A percentile compares a stretch with the other conserved stretches of the same genome.
Conservation (phyloP, 768 basidiomycete genomes). For the Hypholoma fasciculare region DNA sequence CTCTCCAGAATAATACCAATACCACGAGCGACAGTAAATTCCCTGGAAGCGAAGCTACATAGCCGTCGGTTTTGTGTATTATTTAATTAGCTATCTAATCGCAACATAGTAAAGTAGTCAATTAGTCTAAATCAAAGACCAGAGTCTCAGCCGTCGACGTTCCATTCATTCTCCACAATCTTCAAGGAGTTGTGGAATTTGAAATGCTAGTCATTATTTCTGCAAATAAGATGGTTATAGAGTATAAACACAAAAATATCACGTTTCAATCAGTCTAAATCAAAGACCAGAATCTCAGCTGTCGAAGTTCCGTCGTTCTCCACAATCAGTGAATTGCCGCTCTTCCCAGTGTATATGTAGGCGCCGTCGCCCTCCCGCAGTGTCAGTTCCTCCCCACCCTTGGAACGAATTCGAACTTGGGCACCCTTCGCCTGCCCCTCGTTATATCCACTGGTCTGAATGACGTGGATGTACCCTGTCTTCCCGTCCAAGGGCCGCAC, state of each 20-base stretch:
- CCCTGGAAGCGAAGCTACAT: no score
- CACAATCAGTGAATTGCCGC: constrained; percentile 40
- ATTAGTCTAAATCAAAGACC: constrained; percentile 73
- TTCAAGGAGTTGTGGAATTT: no score
- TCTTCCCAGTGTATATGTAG: constrained; percentile 58
- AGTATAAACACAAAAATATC: background rate
- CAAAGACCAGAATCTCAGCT: constrained; percentile 84
- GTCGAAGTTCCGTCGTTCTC: constrained; percentile 65
- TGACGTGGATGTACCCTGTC: constrained; percentile 83
- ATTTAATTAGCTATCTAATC: no score
- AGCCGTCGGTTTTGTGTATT: no score
- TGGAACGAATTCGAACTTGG: constrained; percentile 47
- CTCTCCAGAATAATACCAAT: no score
- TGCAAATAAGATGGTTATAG: constrained; percentile 47
- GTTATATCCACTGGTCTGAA: constrained; percentile 86
- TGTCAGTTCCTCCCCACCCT: constrained; percentile 43
- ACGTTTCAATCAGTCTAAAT: constrained; percentile 48
- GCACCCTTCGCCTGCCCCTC: constrained; percentile 55
- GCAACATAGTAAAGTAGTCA: no score
- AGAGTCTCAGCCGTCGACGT: constrained; percentile 70
- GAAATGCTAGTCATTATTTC: constrained; percentile 59
- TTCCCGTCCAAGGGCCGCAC: constrained; percentile 48
- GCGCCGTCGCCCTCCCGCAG: constrained; percentile 88
- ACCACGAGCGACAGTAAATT: no score
- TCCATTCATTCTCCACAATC: constrained; percentile 63